A percentile compares a stretch with the other conserved stretches of the same genome.
These are phyloP conservation scores for Microdochium paspali DNA, from an alignment of 2,329 filamentous ascomycete species.

Conservation along the genomic window DNA sequence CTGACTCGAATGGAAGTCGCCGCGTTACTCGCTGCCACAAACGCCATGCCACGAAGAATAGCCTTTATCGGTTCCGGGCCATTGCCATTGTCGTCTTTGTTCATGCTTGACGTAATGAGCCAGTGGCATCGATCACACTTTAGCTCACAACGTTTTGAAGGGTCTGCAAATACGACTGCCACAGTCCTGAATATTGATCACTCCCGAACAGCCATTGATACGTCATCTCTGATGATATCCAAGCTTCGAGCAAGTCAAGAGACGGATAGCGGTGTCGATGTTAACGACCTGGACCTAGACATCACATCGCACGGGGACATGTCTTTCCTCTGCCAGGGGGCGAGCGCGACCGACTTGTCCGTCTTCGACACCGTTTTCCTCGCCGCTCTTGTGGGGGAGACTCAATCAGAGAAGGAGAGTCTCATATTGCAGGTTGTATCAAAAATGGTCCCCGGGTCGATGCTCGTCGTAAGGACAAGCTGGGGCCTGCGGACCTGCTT, in stretches of 20 bases:
- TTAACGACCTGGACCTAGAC: not conserved
- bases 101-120: conserved; percentile 24
- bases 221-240: conserved; percentile 18
- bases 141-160: not conserved
- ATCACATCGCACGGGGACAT: conserved; percentile 18
- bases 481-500: conserved; percentile 31
- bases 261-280: not conserved
- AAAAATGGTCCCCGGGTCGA: conserved; percentile 28
- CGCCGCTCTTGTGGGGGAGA: conserved; percentile 36
- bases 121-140: not conserved
- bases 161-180: not conserved
- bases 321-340: conserved; percentile 26
- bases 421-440: conserved; percentile 25
- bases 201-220: conserved; percentile 21
- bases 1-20: conserved; percentile 35
- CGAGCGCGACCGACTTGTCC: conserved; percentile 16
- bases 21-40: conserved; percentile 25
- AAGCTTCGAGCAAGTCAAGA: conserved; percentile 8
- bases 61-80: conserved; percentile 42
- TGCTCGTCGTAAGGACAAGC: conserved; percentile 36
- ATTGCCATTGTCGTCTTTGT: conserved; percentile 36
- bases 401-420: conserved; percentile 27
- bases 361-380: conserved; percentile 36
- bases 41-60: conserved; percentile 19
- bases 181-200: conserved; percentile 31